Evolutionary conservation across 1,284 basidiomycete species (phyloP), one percentile per base, ranked within the genome.

Genomic region (Puccinia horiana): DNA sequence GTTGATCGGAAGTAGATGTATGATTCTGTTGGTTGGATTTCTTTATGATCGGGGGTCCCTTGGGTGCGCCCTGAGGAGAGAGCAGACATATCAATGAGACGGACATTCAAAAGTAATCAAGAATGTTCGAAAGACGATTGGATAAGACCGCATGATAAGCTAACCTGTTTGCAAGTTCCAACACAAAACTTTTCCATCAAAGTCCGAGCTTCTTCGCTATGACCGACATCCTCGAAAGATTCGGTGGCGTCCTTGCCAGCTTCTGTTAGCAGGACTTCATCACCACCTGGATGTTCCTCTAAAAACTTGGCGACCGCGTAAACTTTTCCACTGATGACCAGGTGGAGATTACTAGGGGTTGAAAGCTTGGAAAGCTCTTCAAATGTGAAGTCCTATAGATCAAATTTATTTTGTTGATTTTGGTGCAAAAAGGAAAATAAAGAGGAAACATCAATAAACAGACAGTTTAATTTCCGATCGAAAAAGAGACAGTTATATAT

Each of bases 211-310:
- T 99, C 97, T 86, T 99, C 97, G 23, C 96, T 98, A 90, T 99
- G 96, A 65, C 97, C 96, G 72, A 99, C 96, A 87, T 99, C 97
- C 89, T 99, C 97, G 86, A 99, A 99, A 16, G 96, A 95, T 87
- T 99, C 97, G 63, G 96, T 97, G 40, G 95, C 95, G 88, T 99
- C 96, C 87, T 93, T 92, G 85, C 96, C 94, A 86, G 91, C 92
- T 89, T 99, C 96, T 84, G 93, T 92, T 82, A 98, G 88, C 84
- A 99, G 91, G 81, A 99, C 96, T 88, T 99, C 96, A 89, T 98
- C 96, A 85, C 96, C 96, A 88, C 96, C 95, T 35, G 95, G 94
- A 88, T 98, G 96, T 94, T 99, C 96, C 88, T 98, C 95, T 85
- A 96, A 89, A 91, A 99, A 99, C 87, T 93, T 92, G 78, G 95